Evolutionary conservation across 768 basidiomycete genomes (phyloP), one percentile per base, ranked within the genome.

Genomic region (Dentipellis fragilis): DNA sequence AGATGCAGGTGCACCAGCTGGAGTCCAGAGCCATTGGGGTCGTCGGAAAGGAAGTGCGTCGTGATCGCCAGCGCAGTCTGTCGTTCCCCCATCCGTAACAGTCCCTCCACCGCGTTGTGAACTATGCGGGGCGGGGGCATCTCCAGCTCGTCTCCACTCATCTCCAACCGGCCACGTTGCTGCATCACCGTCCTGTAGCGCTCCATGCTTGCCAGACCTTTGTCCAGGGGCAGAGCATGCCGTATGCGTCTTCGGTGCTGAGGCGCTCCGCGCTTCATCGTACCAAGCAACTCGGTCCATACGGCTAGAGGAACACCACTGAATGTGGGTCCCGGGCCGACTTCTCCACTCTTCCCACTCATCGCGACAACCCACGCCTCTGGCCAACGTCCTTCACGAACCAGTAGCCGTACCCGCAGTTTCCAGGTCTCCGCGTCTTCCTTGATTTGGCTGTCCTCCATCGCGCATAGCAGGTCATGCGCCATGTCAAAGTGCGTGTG

Each of bases 221-320:
- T 51, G 49, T 62, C 61, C 19, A 37, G 51, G 34, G 14, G 23
- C 2, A 9, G 10, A 50, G 16, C 40, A 62, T 60, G 52, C 52
- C 49, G 22, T 14, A 47, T 39, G 49, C 58, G 54, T 21, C 61
- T 63, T 64, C 45, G 49, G 57, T 39, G 38, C 38, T 67, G 64
- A 23, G 66, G 59, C 5, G 68, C 71, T 48, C 72, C 69, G 51
- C 69, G 67, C 54, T 74, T 75, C 58, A 66, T 62, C 16, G 72
- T 71, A 49, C 73, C 72, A 60, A 80, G 77, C 59, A 87, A 78
- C 58, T 87, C 84, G 46, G 80, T 56, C 85, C 83, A 87, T 51
- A 87, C 66, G 4, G 68, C 64, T 23, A 80, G 69, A 23, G 76
- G 78, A 21, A 56, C 34, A n/a, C 50, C 46, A 21, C 47, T 52